Percentiles rank a stretch among this genome's conserved stretches.
Conservation (phyloP, 805 yeast species). For the Saccharomycodes ludwigii region DNA sequence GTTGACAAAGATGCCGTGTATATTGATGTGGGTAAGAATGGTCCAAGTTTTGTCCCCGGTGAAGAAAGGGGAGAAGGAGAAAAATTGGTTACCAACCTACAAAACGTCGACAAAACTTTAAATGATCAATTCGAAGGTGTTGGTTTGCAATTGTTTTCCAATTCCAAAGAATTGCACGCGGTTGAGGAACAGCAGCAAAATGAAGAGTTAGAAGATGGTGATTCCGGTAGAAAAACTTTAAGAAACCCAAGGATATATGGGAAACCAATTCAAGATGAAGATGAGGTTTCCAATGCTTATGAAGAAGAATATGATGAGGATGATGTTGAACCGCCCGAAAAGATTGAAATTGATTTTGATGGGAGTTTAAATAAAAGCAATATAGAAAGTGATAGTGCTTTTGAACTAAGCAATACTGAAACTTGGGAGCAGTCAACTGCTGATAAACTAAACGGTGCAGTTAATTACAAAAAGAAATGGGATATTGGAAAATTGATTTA, state of each 20-base stretch:
- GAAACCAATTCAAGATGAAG: conserved; percentile 33
- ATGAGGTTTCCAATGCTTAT: conserved; percentile 34
- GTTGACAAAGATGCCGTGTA: conserved; percentile 97
- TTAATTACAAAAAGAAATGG: conserved; percentile 43
- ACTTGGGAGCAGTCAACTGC: conserved; percentile 38
- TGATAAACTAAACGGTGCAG: conserved; percentile 40
- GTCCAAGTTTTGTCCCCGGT: conserved; percentile 41
- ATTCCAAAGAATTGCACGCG: conserved; percentile 37
- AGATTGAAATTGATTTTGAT: conserved; percentile 38
- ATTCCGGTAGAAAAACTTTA: conserved; percentile 52
- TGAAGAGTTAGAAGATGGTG: conserved; percentile 20
- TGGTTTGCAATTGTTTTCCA: conserved; percentile 66
- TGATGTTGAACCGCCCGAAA: conserved; percentile 28
- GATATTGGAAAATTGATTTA: conserved; percentile 74
- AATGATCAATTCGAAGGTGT: conserved; percentile 42
- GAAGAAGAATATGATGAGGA: conserved; percentile 34
- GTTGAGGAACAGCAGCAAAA: conserved; percentile 25
- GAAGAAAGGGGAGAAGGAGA: conserved; percentile 78
- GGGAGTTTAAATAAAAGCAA: conserved; percentile 21
- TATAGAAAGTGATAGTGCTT: conserved; percentile 42
- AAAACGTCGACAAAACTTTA: conserved; percentile 50
- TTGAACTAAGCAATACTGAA: conserved; percentile 27
- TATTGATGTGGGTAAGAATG: conserved; percentile 42
- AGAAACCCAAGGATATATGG: conserved; percentile 53
- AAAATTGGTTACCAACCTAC: conserved; percentile 69